Evolutionary conservation across 768 basidiomycete species (phyloP).

Genomic region (Lactifluus echinatus): DNA sequence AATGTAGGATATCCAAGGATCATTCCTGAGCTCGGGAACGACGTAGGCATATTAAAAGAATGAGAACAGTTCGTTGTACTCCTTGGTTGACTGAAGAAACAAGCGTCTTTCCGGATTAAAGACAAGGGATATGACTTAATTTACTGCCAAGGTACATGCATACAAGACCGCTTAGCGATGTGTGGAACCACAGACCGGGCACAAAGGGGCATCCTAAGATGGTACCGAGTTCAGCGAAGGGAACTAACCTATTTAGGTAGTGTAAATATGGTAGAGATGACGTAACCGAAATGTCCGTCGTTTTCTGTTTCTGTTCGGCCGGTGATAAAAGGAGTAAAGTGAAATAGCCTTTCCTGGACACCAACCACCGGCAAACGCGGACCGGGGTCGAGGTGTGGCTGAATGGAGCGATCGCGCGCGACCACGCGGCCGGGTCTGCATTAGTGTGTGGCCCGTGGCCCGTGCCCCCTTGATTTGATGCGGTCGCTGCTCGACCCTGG

Average conservation of each 20-base stretch:
- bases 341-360: too few relatives aligned
- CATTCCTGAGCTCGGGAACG: not conserved
- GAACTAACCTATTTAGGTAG: too few relatives aligned
- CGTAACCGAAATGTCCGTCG: too few relatives aligned
- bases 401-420: too few relatives aligned
- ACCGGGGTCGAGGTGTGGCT: too few relatives aligned
- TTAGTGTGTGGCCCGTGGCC: too few relatives aligned
- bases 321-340: too few relatives aligned
- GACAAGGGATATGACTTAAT: conserved; percentile 7
- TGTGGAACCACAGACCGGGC: not conserved
- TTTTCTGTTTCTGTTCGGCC: too few relatives aligned
- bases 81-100: not conserved
- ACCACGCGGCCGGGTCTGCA: conserved; percentile 1
- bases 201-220: conserved; percentile 12
- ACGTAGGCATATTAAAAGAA: not conserved
- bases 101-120: conserved; percentile 15
- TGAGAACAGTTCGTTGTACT: not conserved
- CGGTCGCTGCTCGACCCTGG: not conserved
- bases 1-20: not conserved
- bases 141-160: not conserved
- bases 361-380: too few relatives aligned
- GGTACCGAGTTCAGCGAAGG: too few relatives aligned
- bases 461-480: not conserved
- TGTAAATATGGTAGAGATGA: too few relatives aligned
- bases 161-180: not conserved